These are phyloP conservation scores for Rhodotorula taiwanensis DNA, from an alignment of 768 basidiomycete species.

Conservation along the genomic window DNA sequence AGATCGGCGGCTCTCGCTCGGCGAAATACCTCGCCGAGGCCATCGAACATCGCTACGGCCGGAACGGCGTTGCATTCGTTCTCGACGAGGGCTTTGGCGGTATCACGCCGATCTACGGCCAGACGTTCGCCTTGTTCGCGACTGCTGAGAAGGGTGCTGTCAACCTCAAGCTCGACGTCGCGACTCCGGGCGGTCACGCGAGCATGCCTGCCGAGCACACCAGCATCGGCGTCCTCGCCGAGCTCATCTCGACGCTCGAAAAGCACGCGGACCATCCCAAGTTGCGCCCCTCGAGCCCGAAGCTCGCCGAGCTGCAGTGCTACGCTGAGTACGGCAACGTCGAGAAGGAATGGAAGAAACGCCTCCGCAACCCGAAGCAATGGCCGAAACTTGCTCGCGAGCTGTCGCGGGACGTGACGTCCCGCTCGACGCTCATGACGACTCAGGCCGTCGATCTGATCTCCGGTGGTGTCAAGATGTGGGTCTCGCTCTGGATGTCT, in stretches of 20 bases:
- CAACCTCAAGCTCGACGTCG: constrained; percentile 59
- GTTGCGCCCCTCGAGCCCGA: constrained; percentile 36
- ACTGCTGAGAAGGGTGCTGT: constrained; percentile 55
- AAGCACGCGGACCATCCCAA: constrained; percentile 50
- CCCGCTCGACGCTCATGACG: constrained; percentile 48
- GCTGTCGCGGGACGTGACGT: constrained; percentile 46
- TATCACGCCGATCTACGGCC: constrained; percentile 42
- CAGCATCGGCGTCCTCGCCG: constrained; percentile 67
- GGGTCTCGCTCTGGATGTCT: neutral
- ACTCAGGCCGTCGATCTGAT: constrained; percentile 71
- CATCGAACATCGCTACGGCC: constrained; percentile 60
- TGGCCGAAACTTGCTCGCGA: constrained; percentile 51
- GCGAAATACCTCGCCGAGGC: constrained; percentile 48
- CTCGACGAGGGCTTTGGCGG: constrained; percentile 78
- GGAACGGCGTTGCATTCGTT: constrained; percentile 65
- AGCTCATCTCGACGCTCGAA: constrained; percentile 64
- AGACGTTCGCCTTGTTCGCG: constrained; percentile 42
- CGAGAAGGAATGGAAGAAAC: constrained; percentile 51
- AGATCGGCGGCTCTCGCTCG: constrained; percentile 47
- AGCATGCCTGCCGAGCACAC: constrained; percentile 76
- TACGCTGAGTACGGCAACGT: constrained; percentile 58
- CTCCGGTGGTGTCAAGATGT: constrained; percentile 36
- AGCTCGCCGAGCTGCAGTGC: constrained; percentile 55
- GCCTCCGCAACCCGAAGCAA: constrained; percentile 39
- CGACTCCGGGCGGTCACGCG: constrained; percentile 73